Evolutionary conservation across 2,329 filamentous ascomycete genomes (phyloP), one percentile per base, ranked within the genome.

Genomic region (Meredithiella fracta): DNA sequence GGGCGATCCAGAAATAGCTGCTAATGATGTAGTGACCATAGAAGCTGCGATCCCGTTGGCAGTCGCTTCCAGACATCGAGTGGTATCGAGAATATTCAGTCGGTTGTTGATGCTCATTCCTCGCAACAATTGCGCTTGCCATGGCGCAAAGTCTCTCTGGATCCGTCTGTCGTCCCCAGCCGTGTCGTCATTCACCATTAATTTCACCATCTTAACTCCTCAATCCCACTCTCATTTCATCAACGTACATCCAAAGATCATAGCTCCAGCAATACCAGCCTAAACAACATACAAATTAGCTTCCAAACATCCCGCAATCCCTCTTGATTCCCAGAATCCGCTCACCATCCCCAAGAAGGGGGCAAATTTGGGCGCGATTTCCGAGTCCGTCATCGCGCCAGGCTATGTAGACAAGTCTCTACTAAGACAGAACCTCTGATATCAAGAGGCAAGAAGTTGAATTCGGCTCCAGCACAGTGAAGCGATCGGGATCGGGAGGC

Each of bases 331-430:
- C 25, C 44, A 17, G 59, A 51, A 52, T n/a, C 38, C 56, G 72
- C 82, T 71, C 74, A 89, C 85, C 85, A 91, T 88, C 74, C 86
- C 86, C 68, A 91, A 77, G 74, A 91, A 92, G 64, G 86, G 86
- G 72, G 86, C 86, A 68, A 90, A 91, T 71, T 85, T 86, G 64
- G 86, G 86, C 59, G 83, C 74, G 60, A 80, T 70, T 62, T 82
- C 79, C 51, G 77, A 78, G 62, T 77, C 64, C 56, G 69, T 70
- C 77, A 80, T 80, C 60, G 51, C 70, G 64, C 49, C 40, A 53
- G 51, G 23, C 49, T n/a, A 23, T 34, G 25, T 20, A 14, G 22
- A 58, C 26, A 42, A 40, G 15, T 22, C 7, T 8, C n/a, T 31
- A 9, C 29, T 15, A 11, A 11, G 26, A 34, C 29, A 2, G 49